phyloP scores from a whole-genome alignment of 2,329 filamentous ascomycete genomes.

The Cladosporium halotolerans region DNA sequence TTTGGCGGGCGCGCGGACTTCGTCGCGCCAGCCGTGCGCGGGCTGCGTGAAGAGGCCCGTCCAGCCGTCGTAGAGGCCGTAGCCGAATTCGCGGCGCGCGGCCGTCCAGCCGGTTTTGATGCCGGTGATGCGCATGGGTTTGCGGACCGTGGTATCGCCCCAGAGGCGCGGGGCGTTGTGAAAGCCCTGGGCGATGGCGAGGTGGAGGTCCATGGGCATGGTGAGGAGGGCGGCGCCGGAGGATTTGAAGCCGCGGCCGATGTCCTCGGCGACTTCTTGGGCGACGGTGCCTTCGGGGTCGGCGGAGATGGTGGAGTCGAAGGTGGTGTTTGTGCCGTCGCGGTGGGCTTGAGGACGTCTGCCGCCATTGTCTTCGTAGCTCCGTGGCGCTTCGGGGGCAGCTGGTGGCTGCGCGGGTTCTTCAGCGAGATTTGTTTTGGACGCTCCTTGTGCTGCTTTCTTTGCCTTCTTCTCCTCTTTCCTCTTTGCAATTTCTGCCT shows the following conservation, averaged over 20 bases:
- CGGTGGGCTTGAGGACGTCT: conserved; percentile 17
- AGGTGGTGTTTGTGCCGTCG: conserved; percentile 21
- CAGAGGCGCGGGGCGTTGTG: conserved; percentile 82
- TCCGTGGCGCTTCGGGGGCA: background rate
- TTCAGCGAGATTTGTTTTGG: background rate
- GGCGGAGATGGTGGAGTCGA: conserved; percentile 23
- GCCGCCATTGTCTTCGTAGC: conserved; percentile 4
- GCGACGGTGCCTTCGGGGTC: conserved; percentile 24
- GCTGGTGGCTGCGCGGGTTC: background rate
- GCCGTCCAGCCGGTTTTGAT: conserved; percentile 69
- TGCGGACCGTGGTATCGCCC: conserved; percentile 73
- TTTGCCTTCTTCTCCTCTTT: conserved; percentile 23
- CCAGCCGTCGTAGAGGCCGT: conserved; percentile 69
- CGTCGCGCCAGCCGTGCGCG: conserved; percentile 58
- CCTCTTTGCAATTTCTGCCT: conserved; percentile 31
- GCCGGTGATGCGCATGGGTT: conserved; percentile 69
- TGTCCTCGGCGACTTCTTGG: conserved; percentile 48
- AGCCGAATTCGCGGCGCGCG: conserved; percentile 62
- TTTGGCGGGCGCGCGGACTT: conserved; percentile 22
- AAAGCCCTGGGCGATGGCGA: conserved; percentile 78
- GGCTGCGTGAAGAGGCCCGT: conserved; percentile 72
- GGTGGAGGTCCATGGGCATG: conserved; percentile 76
- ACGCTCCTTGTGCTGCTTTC: conserved; percentile 12
- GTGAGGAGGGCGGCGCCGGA: conserved; percentile 70
- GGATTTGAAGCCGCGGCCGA: conserved; percentile 62